These are phyloP conservation scores for Cladosporium sp. DNA, from an alignment of 2,329 filamentous ascomycete genomes.

Conservation along the genomic window DNA sequence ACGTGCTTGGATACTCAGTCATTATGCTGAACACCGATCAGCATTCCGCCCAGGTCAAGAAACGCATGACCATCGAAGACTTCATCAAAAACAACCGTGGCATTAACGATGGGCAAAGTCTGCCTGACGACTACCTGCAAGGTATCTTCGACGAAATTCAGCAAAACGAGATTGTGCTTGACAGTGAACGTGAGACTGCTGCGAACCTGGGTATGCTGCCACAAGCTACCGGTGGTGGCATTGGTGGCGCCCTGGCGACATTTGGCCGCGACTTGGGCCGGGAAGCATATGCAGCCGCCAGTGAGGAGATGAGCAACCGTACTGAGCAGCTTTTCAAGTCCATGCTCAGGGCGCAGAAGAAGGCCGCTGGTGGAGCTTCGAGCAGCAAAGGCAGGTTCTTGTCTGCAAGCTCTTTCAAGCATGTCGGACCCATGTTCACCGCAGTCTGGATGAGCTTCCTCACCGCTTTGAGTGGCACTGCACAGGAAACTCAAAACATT, in stretches of 20 bases:
- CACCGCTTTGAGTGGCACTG: constrained; percentile 85
- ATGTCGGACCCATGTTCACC: constrained; percentile 97
- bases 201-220: constrained; percentile 66
- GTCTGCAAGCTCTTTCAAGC: constrained; percentile 85
- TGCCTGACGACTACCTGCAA: constrained; percentile 86
- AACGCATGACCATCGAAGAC: constrained; percentile 90
- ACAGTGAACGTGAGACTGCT: constrained; percentile 84
- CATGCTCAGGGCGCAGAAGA: constrained; percentile 78
- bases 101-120: constrained; percentile 92
- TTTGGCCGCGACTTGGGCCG: constrained; percentile 86
- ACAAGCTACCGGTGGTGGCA: constrained; percentile 43
- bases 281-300: constrained; percentile 91
- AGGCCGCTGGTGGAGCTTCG: constrained; percentile 16
- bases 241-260: constrained; percentile 68
- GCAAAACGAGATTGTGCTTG: constrained; percentile 86
- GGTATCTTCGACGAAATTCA: constrained; percentile 90
- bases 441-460: constrained; percentile 99
- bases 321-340: constrained; percentile 88
- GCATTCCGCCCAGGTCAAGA: constrained; percentile 81
- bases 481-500: constrained; percentile 88
- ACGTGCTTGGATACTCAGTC: constrained; percentile 92
- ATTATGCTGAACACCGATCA: constrained; percentile 95
- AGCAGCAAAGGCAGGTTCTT: constrained; percentile 69
- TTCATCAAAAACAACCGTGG: constrained; percentile 99
- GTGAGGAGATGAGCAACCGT: constrained; percentile 83